Percentiles rank a stretch among this genome's conserved stretches.
Evolutionary conservation across 495 filamentous ascomycete genomes (phyloP).

Genomic region (Neurospora sp.): DNA sequence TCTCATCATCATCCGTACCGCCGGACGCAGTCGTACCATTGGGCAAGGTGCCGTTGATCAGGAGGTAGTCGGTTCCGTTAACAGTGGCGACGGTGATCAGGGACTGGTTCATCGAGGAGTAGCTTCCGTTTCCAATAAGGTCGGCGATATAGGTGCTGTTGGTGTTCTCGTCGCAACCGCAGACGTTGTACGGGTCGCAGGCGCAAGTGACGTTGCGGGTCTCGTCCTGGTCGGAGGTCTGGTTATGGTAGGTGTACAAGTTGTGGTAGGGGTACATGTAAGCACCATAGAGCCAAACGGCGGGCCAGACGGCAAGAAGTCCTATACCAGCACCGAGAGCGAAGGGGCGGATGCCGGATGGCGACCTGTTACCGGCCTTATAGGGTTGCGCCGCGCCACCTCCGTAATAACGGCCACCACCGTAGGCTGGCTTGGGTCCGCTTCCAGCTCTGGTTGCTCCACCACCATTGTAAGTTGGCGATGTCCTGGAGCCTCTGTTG

Average conservation of each 20-base stretch:
- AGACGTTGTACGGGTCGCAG: slow-evolving; percentile 59
- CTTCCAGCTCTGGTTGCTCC: slow-evolving; percentile 57
- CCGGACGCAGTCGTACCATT: slow-evolving; percentile 72
- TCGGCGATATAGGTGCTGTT: slow-evolving; percentile 45
- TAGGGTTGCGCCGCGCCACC: slow-evolving; percentile 70
- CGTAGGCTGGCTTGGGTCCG: slow-evolving; percentile 50
- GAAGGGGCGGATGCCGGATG: slow-evolving; percentile 45
- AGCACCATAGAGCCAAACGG: slow-evolving; percentile 50
- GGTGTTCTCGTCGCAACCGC: slow-evolving; percentile 74
- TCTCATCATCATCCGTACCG: slow-evolving; percentile 31
- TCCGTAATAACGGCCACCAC: slow-evolving; percentile 63
- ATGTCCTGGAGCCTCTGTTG: slow-evolving; percentile 12
- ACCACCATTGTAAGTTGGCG: slow-evolving; percentile 43
- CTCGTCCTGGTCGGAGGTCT: slow-evolving; percentile 46
- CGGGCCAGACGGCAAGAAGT: slow-evolving; percentile 47
- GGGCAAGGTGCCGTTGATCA: slow-evolving; percentile 77
- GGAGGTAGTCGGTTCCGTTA: slow-evolving; percentile 66
- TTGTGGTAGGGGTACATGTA: slow-evolving; percentile 61
- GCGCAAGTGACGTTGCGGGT: slow-evolving; percentile 64
- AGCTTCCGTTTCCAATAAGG: slow-evolving; percentile 57
- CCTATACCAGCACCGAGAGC: slow-evolving; percentile 45
- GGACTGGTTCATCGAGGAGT: slow-evolving; percentile 48
- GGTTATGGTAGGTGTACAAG: slow-evolving; percentile 55
- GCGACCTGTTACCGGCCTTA: slow-evolving; percentile 45
- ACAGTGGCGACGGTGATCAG: slow-evolving; percentile 53